Conservation (phyloP, 2,329 filamentous ascomycete species). For the Stachybotrys elegans region DNA sequence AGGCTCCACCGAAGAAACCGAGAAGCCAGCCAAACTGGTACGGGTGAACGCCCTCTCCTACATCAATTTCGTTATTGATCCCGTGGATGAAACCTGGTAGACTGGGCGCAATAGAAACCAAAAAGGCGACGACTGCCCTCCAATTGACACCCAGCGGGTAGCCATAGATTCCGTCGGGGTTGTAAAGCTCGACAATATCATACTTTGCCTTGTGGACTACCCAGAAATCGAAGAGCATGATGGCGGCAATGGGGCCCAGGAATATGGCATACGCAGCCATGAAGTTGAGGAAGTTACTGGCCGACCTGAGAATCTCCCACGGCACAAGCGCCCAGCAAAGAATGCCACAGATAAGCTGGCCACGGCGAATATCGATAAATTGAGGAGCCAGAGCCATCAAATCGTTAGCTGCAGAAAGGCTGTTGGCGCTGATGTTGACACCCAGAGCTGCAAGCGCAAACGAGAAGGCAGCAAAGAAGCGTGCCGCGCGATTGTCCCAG, state of each 20-base stretch:
- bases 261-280: slow-evolving; percentile 18
- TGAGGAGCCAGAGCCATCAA: slow-evolving; percentile 8
- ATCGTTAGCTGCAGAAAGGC: slow-evolving; percentile 10
- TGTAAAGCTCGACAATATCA: slow-evolving; percentile 28
- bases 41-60: not conserved
- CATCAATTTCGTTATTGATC: not conserved
- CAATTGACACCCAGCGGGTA: slow-evolving; percentile 21
- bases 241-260: slow-evolving; percentile 17
- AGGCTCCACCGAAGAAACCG: not conserved
- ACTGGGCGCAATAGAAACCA: slow-evolving; percentile 22
- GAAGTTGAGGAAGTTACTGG: slow-evolving; percentile 15
- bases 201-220: slow-evolving; percentile 12
- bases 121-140: slow-evolving; percentile 24
- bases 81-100: slow-evolving; percentile 24
- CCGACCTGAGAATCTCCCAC: slow-evolving; percentile 6
- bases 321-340: slow-evolving; percentile 9
- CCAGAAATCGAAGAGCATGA: slow-evolving; percentile 24
- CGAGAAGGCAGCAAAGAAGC: slow-evolving; percentile 1
- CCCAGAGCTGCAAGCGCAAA: slow-evolving; percentile 6
- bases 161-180: slow-evolving; percentile 30
- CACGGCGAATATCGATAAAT: slow-evolving; percentile 10
- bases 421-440: slow-evolving; percentile 11
- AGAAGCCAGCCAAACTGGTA: slow-evolving; percentile 1
- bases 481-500: not conserved
- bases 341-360: slow-evolving; percentile 7